Conservation (phyloP, 768 basidiomycete genomes). For the Suillus subaureus region DNA sequence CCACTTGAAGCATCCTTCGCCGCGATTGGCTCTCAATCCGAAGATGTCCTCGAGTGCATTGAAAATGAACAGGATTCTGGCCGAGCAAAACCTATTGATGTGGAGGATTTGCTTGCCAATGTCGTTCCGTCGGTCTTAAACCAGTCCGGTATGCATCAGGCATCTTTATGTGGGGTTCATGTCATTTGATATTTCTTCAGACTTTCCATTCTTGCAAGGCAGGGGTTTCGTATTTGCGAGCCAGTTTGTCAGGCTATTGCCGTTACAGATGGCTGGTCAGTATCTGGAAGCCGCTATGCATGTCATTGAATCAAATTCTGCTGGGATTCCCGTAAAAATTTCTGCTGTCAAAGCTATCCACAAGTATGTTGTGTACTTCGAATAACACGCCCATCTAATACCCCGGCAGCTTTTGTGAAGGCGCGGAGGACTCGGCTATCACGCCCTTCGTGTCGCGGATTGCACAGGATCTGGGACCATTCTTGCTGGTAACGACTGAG, state of each 20-base stretch:
- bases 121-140: slow-evolving; percentile 78
- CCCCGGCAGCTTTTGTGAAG: slow-evolving; percentile 67
- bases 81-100: slow-evolving; percentile 68
- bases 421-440: slow-evolving; percentile 56
- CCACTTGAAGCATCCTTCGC: slow-evolving; percentile 85
- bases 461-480: slow-evolving; percentile 80
- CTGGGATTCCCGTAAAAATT: slow-evolving; percentile 87
- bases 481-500: slow-evolving; percentile 77
- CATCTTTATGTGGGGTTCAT: neutral
- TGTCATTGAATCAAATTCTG: slow-evolving; percentile 73
- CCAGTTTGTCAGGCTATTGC: slow-evolving; percentile 77
- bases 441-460: slow-evolving; percentile 71
- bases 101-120: slow-evolving; percentile 72
- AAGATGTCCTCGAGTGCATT: slow-evolving; percentile 72
- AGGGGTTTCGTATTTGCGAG: slow-evolving; percentile 94
- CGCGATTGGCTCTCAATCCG: slow-evolving; percentile 78
- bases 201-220: slow-evolving; percentile 91
- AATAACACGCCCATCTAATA: slow-evolving; percentile 10
- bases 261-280: slow-evolving; percentile 71
- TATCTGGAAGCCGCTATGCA: slow-evolving; percentile 88
- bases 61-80: slow-evolving; percentile 75
- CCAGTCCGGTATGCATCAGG: slow-evolving; percentile 57
- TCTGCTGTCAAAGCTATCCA: slow-evolving; percentile 93
- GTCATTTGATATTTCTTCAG: slow-evolving; percentile 39
- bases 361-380: slow-evolving; percentile 60